phyloP scores from a whole-genome alignment of 1,284 basidiomycete genomes.

The Trichosporon asahii region DNA sequence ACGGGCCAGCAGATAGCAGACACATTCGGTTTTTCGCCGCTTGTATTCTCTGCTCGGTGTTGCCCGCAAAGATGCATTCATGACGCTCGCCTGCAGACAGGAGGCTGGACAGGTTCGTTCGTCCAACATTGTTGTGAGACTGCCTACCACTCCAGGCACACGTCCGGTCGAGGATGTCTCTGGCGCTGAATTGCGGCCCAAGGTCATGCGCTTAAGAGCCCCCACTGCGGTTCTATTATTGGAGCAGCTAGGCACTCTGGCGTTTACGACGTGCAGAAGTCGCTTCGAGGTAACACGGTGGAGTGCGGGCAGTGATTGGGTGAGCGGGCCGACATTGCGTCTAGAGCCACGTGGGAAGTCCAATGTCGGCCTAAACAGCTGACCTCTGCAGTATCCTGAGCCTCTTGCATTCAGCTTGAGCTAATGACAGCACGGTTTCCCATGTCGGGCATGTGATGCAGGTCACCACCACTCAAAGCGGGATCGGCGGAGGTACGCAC shows the following conservation, averaged over 20 bases:
- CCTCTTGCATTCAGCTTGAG: not conserved
- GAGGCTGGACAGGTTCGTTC: no score
- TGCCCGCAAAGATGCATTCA: not conserved
- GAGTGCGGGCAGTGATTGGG: not conserved
- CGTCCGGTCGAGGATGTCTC: not conserved
- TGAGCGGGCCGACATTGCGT: not conserved
- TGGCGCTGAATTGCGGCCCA: not conserved
- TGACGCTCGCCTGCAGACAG: not conserved
- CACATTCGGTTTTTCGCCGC: no score
- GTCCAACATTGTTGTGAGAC: no score
- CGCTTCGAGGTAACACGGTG: not conserved
- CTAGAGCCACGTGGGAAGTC: not conserved
- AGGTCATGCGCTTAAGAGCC: not conserved
- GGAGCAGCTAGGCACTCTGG: not conserved
- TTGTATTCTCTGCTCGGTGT: no score
- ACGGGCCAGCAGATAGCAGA: no score
- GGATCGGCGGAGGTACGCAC: not conserved
- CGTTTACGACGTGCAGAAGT: not conserved
- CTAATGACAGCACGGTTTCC: not conserved
- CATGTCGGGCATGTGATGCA: not conserved
- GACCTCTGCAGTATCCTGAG: not conserved
- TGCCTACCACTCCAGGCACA: not conserved
- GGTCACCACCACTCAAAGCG: not conserved
- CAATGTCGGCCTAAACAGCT: not conserved
- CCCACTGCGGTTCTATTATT: not conserved